Evolutionary conservation across 345 rosid genomes (phyloP), one percentile per base, ranked within the genome.

Genomic region (Camelina hispida): DNA sequence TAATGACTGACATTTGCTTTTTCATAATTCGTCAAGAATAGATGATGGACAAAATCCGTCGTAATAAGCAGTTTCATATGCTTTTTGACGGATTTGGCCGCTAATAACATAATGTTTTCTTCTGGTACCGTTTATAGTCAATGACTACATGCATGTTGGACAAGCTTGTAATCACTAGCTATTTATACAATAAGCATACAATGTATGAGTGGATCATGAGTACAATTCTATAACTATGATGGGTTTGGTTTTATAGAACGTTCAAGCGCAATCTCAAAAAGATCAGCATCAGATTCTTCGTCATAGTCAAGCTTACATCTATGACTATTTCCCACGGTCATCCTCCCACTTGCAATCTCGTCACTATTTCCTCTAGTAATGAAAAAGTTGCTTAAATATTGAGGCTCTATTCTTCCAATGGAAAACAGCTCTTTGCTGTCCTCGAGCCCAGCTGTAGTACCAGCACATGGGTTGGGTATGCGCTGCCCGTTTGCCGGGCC

Each of bases 361-460:
- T 79, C 77, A 60, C 76, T 87, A 11, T 73, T 82, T 56, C 79
- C 80, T 77, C 81, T 85, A 18, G 80, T 78, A 28, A 79, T 50
- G 61, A 81, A 64, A 59, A 92, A 64, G 71, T 80, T 81, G 67
- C 55, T 71, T 52, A 88, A 80, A 93, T 95, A 91, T 46, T 87
- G 92, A 10, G 98, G 82, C 63, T 93, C 96, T 9, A 93, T 84
- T 80, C 97, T 93, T 55, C 97, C 97, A 85, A 91, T 93, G 15
- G 98, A 93, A 71, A 93, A 93, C 1, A 93, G 85, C 77, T 91
- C 97, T 79, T 76, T 88, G 72, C 98, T 91, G 25, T 93, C 97
- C 15, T 87, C 98, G 17, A 87, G 86, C 17, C 87, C 98, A 14
- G 83, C 78, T 7, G 84, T 81, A 38, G 88, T 84, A 30, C 89